These are phyloP conservation scores for Barbarea vulgaris DNA, from an alignment of 345 rosid genomes.

Conservation along the genomic window DNA sequence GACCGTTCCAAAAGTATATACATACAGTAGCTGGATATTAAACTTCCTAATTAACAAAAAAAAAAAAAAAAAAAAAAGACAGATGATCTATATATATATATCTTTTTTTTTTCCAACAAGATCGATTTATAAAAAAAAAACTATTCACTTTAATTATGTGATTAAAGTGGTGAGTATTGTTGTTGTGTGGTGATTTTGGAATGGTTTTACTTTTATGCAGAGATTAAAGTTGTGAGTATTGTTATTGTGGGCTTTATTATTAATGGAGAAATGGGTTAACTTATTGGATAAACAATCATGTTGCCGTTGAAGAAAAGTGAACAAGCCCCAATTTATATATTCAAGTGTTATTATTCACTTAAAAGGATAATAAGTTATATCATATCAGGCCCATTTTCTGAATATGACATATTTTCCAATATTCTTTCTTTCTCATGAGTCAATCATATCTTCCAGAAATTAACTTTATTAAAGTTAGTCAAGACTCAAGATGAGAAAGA, in stretches of 20 bases:
- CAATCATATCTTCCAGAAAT: background rate
- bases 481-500: background rate
- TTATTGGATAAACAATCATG: background rate
- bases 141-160: too few species aligned
- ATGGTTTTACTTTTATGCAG: background rate
- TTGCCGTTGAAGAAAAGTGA: background rate
- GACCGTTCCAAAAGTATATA: too few species aligned
- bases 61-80: too few species aligned
- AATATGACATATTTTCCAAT: background rate
- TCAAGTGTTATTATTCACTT: background rate
- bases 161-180: too few species aligned
- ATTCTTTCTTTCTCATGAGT: background rate
- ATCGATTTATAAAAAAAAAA: too few species aligned
- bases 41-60: too few species aligned
- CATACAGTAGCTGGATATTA: too few species aligned
- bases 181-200: too few species aligned
- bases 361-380: background rate
- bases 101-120: too few species aligned
- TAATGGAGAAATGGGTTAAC: background rate
- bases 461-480: background rate
- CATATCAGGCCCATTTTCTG: conserved; percentile 18
- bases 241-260: background rate
- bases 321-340: background rate
- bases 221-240: background rate
- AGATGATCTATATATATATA: too few species aligned